These are phyloP conservation scores for Syncephalastrum racemosum DNA, from an alignment of 371 early-diverging fungal species.

Conservation along the genomic window DNA sequence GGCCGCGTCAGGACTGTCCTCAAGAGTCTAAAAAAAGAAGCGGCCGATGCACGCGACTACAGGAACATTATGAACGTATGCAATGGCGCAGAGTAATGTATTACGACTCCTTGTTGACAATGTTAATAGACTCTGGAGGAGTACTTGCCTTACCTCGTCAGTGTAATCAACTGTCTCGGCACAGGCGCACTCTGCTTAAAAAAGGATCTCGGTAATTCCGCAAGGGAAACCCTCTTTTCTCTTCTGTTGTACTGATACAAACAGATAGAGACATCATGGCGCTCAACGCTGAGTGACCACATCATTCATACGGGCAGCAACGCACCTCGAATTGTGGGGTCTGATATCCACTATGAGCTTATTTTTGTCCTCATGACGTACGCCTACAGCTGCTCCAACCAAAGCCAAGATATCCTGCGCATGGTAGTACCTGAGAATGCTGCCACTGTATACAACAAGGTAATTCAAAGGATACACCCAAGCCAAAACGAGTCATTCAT, in stretches of 20 bases:
- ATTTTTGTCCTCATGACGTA: conserved; percentile 62
- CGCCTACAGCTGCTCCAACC: conserved; percentile 50
- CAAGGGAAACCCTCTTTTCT: neutral
- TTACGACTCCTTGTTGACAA: conserved; percentile 1
- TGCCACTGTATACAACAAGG: conserved; percentile 29
- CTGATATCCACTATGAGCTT: conserved; percentile 58
- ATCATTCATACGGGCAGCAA: conserved; percentile 56
- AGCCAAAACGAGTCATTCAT: neutral
- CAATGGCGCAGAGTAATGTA: neutral
- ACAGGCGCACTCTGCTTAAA: conserved; percentile 41
- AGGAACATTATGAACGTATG: conserved; percentile 47
- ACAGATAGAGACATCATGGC: conserved; percentile 60
- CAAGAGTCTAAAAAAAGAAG: conserved; percentile 57
- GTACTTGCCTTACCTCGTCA: conserved; percentile 60
- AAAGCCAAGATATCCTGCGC: conserved; percentile 28
- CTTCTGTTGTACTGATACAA: neutral
- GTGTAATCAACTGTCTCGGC: conserved; percentile 55
- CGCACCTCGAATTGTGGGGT: conserved; percentile 55
- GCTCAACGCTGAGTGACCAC: conserved; percentile 56
- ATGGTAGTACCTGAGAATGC: conserved; percentile 6
- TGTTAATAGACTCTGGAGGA: conserved; percentile 56
- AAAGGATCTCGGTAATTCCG: conserved; percentile 34
- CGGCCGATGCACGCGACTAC: conserved; percentile 52
- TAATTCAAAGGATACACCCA: conserved; percentile 4
- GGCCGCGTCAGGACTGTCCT: conserved; percentile 57